phyloP scores from a whole-genome alignment of 768 basidiomycete species.

The Tricholoma matsutake region DNA sequence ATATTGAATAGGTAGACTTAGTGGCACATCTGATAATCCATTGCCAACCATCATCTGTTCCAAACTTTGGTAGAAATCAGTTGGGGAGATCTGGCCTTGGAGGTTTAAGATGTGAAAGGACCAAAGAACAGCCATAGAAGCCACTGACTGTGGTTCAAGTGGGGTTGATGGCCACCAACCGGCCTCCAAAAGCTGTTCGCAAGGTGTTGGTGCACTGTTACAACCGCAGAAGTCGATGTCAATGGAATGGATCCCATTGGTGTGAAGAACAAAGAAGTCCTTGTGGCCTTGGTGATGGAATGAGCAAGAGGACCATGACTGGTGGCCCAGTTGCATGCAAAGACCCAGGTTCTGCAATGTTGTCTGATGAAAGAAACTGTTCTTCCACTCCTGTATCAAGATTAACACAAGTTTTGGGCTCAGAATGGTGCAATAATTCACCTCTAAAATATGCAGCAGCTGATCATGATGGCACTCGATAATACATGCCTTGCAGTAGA shows the following conservation, averaged over 20 bases:
- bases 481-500: too few species aligned
- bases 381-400: too few species aligned
- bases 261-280: conserved; percentile 6
- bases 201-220: not conserved
- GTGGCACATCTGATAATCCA: not conserved
- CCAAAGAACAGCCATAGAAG: conserved; percentile 8
- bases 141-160: conserved; percentile 5
- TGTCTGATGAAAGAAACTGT: too few species aligned
- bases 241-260: conserved; percentile 8
- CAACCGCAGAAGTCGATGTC: conserved; percentile 6
- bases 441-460: too few species aligned
- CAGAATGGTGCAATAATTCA: too few species aligned
- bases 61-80: conserved; percentile 10
- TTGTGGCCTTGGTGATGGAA: not conserved
- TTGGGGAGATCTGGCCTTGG: conserved; percentile 3
- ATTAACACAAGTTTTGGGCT: too few species aligned
- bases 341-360: too few species aligned
- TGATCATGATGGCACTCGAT: too few species aligned
- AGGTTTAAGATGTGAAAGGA: conserved; percentile 12
- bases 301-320: too few species aligned
- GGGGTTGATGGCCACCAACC: conserved; percentile 9
- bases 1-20: not conserved
- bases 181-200: conserved; percentile 7
- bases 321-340: too few species aligned
- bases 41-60: conserved; percentile 4